phyloP scores from a whole-genome alignment of 2,329 filamentous ascomycete genomes.

The Talaromyces marneffei region DNA sequence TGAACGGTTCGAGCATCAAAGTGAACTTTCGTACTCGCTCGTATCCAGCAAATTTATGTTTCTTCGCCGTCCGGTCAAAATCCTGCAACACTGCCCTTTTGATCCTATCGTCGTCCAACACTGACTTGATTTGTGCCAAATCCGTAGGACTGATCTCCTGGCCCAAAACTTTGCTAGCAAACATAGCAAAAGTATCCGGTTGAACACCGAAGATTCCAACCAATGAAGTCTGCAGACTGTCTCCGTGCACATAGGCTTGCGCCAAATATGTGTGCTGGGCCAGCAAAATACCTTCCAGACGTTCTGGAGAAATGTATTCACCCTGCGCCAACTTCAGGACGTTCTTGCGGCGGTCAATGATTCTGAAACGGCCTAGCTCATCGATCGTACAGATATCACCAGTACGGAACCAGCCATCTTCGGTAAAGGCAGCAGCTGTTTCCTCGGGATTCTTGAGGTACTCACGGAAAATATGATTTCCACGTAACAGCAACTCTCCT shows the following conservation, averaged over 20 bases:
- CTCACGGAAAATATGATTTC: conserved; percentile 71
- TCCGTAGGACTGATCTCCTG: conserved; percentile 61
- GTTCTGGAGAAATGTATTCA: conserved; percentile 96
- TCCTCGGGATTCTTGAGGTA: conserved; percentile 90
- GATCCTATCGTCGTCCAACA: conserved; percentile 63
- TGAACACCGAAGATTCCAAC: conserved; percentile 86
- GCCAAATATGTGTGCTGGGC: conserved; percentile 72
- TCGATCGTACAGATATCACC: conserved; percentile 88
- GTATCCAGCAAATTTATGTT: conserved; percentile 85
- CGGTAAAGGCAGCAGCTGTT: conserved; percentile 72
- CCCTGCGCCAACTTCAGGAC: conserved; percentile 97
- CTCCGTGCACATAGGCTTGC: conserved; percentile 85
- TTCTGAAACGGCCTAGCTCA: conserved; percentile 76
- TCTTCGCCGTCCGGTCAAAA: conserved; percentile 70
- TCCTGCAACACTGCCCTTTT: conserved; percentile 69
- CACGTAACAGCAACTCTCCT: conserved; percentile 80
- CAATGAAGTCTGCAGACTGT: conserved; percentile 71
- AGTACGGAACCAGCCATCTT: conserved; percentile 95
- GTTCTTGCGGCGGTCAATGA: conserved; percentile 97
- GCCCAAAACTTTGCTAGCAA: conserved; percentile 70
- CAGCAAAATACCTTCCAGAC: conserved; percentile 90
- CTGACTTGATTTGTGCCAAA: conserved; percentile 59
- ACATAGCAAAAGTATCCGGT: conserved; percentile 74
- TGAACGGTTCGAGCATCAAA: conserved; percentile 82
- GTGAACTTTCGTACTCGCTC: conserved; percentile 72